Base-by-base conservation (phyloP, 2,329 filamentous ascomycete species). In the Aspergillus vadensis region DNA sequence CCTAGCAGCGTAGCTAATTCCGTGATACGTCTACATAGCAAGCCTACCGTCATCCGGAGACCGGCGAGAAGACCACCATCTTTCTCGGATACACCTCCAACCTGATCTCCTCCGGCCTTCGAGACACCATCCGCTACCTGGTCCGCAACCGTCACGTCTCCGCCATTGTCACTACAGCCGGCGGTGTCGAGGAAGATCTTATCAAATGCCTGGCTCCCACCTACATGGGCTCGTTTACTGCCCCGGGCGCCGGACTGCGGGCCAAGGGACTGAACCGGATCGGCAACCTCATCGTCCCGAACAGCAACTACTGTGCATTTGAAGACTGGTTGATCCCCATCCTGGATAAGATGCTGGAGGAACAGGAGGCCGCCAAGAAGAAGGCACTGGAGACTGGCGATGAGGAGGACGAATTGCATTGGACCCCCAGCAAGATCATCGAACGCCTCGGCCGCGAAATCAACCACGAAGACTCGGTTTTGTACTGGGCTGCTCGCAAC, bases 61-160 rank as follows among this genome's bases (percentile, higher is more conserved):
- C 91, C 1, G 86, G 86, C 14, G 87, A 90, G 25, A 86, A 86
- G 70, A 95, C 95, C 17, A 98, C 95, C 62, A 94, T 99, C 69
- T 98, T 99, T 78, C 86, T 99, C 8, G 95, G 95, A 59, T 99
- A 97, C 80, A 99, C 95, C 9, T 97, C 92, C 54, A 99, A 99
- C 75, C 84, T 99, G 69, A 97, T 99, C 71, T 98, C 95, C 0
- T 99, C 94, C 3, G 95, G 95, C 8, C 85, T 99, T 30, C 87
- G 95, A 57, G 93, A 96, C 67, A 93, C 93, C 38, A 82, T 99
- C 66, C 91, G 95, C 59, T 99, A 92, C 80, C 86, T 99, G 0
- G 93, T 96, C 48, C 86, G 98, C 79, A 92, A 99, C 80, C 89
- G 88, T 64, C 93, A 98, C 74, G 88, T 99, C 64, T 95, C 92